phyloP scores from a whole-genome alignment of 306 rosid genomes.

The Malus domestica region ASM211411v1 NC_041805.1:8218501-8219000 shows the following conservation, averaged over 20 bases:
- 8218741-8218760: slow-evolving; percentile 34
- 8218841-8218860: slow-evolving; percentile 69
- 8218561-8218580: slow-evolving; percentile 6
- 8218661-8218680: slow-evolving; percentile 54
- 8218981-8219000: background rate
- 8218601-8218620: slow-evolving; percentile 62
- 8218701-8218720: slow-evolving; percentile 76
- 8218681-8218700: slow-evolving; percentile 92
- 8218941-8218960: background rate
- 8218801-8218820: slow-evolving; percentile 59
- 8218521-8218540: background rate
- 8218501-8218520: background rate
- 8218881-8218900: slow-evolving; percentile 80
- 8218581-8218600: slow-evolving; percentile 65
- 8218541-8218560: slow-evolving; percentile 4
- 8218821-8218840: slow-evolving; percentile 52
- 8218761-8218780: slow-evolving; percentile 90
- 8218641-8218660: slow-evolving; percentile 37
- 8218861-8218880: slow-evolving; percentile 90
- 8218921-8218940: background rate
- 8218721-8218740: slow-evolving; percentile 59
- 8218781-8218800: slow-evolving; percentile 72
- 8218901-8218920: slow-evolving; percentile 13
- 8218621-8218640: slow-evolving; percentile 32
- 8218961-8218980: background rate